Evolutionary conservation across 768 basidiomycete genomes (phyloP).

Genomic region (Porphyrellus cyaneotinctus): DNA sequence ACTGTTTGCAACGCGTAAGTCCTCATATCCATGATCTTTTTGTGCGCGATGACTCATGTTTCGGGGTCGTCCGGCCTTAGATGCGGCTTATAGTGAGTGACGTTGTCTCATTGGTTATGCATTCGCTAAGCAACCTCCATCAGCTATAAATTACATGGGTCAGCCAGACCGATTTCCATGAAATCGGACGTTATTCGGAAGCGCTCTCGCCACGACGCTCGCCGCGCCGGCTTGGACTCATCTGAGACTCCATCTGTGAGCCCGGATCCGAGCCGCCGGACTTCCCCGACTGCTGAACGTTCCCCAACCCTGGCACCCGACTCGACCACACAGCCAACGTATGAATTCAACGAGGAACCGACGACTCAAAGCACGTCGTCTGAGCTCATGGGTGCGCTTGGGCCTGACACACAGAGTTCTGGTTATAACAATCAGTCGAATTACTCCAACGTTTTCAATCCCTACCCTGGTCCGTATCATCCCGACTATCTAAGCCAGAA

Average conservation of each 20-base stretch:
- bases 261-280: conserved; percentile 68
- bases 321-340: conserved; percentile 56
- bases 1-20: conserved; percentile 88
- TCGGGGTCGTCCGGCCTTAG: conserved; percentile 33
- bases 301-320: conserved; percentile 71
- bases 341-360: conserved; percentile 48
- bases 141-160: conserved; percentile 79
- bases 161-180: conserved; percentile 85
- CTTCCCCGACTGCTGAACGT: conserved; percentile 57
- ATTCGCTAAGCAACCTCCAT: conserved; percentile 10
- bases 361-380: conserved; percentile 40
- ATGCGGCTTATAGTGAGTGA: conserved; percentile 69
- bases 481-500: conserved; percentile 64
- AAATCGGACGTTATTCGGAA: conserved; percentile 89
- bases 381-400: conserved; percentile 49
- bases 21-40: background rate
- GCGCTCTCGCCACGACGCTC: conserved; percentile 76
- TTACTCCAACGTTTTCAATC: conserved; percentile 36
- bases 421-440: conserved; percentile 27
- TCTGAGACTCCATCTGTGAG: conserved; percentile 74
- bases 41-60: conserved; percentile 11
- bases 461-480: conserved; percentile 71
- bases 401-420: conserved; percentile 27
- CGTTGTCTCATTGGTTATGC: background rate
- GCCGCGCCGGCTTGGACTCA: conserved; percentile 47